Percentiles rank a stretch among this genome's conserved stretches.
Conservation (phyloP, 345 rosid species). For the Viola odorata region DNA sequence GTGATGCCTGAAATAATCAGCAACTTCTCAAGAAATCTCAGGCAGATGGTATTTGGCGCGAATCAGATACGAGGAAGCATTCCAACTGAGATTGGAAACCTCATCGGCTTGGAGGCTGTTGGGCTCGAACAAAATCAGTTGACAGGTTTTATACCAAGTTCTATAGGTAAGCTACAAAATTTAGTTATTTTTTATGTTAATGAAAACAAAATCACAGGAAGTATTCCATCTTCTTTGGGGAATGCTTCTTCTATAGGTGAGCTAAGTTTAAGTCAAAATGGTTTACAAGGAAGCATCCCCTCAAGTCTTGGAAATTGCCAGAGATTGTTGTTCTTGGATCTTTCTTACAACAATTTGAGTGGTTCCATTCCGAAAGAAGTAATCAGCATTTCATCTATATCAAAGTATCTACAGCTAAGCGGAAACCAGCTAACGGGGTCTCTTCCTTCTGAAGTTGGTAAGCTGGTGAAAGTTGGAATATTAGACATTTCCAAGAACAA, state of each 20-base stretch:
- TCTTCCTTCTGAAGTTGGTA: not conserved
- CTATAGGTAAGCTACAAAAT: no score
- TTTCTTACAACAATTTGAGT: not conserved
- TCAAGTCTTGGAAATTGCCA: not conserved
- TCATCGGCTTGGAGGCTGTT: constrained; percentile 13
- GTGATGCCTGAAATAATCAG: not conserved
- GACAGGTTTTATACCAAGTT: not conserved
- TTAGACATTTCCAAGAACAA: not conserved
- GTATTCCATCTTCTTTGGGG: constrained; percentile 6
- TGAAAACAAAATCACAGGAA: no score
- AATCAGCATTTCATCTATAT: no score
- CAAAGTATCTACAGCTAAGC: no score
- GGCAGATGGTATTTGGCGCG: rapidly evolving
- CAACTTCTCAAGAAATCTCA: not conserved
- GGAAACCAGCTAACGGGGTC: not conserved
- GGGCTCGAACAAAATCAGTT: not conserved
- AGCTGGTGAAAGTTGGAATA: not conserved
- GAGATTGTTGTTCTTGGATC: not conserved
- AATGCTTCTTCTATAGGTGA: not conserved
- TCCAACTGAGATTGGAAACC: not conserved
- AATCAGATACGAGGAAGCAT: constrained; percentile 4
- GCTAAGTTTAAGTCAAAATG: not conserved
- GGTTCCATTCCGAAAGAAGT: not conserved
- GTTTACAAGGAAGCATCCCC: constrained; percentile 11
- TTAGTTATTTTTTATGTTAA: no score